phyloP scores from a whole-genome alignment of 192 early-diverging fungal genomes.

The Pilaira anomala region DNA sequence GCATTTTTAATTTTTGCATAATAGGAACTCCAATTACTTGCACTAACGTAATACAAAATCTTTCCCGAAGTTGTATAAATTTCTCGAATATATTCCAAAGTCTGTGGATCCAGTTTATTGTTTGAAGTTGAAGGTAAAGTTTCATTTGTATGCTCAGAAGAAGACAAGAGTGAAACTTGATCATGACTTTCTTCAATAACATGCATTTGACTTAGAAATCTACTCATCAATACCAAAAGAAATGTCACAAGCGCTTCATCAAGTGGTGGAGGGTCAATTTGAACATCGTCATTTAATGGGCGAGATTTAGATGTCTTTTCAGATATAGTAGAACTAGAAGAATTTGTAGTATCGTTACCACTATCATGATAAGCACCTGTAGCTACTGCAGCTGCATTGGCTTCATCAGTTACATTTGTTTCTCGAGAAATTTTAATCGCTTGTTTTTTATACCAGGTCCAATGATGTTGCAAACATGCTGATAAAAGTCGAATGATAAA shows the following conservation, averaged over 20 bases:
- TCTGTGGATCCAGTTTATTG: slow-evolving; percentile 2
- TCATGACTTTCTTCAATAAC: slow-evolving; percentile 11
- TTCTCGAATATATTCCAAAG: slow-evolving; percentile 53
- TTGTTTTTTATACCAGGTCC: slow-evolving; percentile 15
- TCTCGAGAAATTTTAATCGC: background rate
- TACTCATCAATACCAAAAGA: slow-evolving; percentile 12
- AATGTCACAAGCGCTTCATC: slow-evolving; percentile 55
- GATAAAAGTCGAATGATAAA: slow-evolving; percentile 77
- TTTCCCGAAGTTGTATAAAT: slow-evolving; percentile 76
- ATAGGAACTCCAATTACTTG: slow-evolving; percentile 85
- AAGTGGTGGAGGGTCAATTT: slow-evolving; percentile 62
- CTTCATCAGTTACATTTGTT: background rate
- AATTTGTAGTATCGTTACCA: slow-evolving; percentile 16
- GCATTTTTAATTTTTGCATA: slow-evolving; percentile 62
- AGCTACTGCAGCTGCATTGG: background rate
- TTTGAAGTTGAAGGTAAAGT: background rate
- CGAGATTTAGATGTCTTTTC: background rate
- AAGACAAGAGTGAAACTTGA: background rate
- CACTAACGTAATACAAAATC: slow-evolving; percentile 82
- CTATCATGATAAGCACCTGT: background rate
- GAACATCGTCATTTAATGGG: background rate
- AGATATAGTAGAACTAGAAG: background rate
- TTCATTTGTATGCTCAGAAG: slow-evolving; percentile 9
- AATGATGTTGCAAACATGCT: slow-evolving; percentile 75
- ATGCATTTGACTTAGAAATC: slow-evolving; percentile 19